Evolutionary conservation across 1,139 yeast genomes (phyloP), one percentile per base, ranked within the genome.

Genomic region (Suhomyces taliae): DNA sequence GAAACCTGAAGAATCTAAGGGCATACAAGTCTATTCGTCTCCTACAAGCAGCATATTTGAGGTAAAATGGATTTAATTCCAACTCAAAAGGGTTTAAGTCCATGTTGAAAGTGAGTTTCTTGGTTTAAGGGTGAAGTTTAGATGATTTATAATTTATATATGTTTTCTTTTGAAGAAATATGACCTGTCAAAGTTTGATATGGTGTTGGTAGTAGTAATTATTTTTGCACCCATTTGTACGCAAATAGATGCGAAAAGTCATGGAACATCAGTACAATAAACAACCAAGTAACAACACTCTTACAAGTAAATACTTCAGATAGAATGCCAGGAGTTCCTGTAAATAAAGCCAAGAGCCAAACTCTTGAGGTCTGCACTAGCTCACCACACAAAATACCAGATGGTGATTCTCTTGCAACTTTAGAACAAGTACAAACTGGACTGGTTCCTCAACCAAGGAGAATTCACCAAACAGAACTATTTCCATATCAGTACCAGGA

Each of bases 401-500:
- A 11, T 29, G n/a, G 32, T 9, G 32, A 29, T 9, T 3, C 1
- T 5, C 11, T 29, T 29, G 32, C 32, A 9, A 29, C 32, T 4
- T 7, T 29, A 29, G 32, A 29, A 29, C 32, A 29, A 29, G 32
- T 29, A 11, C 9, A 29, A 29, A 29, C n/a, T 29, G 32, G 32
- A 3, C 32, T 29, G 32, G n/a, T 29, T 29, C n/a, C 32, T 29
- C 6, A 9, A 3, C 9, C 32, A 29, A 11, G n/a, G 7, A 29
- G 32, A 11, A 7, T 6, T 29, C n/a, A 29, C 6, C 7, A 29
- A 6, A 29, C 32, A 29, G 32, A 9, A 14, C 2, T 38, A 1
- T 26, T 34, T 9, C 36, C 14, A 1, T 44, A 45, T 37, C 35
- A 31, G 6, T 35, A 46, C 29, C 45, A 45, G 6, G 47, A 48